Evolutionary conservation across 306 rosid species (phyloP), one percentile per base, ranked within the genome.

Genomic region (Gastrolobium villosum): DNA sequence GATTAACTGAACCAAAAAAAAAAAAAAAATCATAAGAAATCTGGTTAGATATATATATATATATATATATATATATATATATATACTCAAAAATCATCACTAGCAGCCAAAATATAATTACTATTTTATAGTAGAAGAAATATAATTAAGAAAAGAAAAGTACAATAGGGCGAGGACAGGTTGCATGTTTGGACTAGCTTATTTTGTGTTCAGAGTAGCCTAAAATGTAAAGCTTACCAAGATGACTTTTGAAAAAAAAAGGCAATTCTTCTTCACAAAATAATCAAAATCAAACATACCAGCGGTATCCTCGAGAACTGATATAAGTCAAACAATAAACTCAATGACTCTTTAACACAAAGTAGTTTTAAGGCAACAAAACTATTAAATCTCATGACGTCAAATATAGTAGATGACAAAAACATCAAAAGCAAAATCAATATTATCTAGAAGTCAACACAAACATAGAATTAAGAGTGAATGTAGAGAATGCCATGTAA

Each of bases 361-460:
- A 39, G 52, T 14, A 41, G 34, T 20, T n/a, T 15, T 62, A 34
- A 65, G 36, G 43, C 70, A 73, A 62, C 72, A 50, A 66, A 64
- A 69, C 50, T 54, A 30, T 32, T 41, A 28, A 53, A 39, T 52
- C n/a, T 43, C 40, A 55, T 45, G 72, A 65, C 41, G 70, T 53
- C 65, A 56, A 57, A 44, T 45, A 56, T 52, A 2, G 10, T 7
- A 83, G 45, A 72, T 20, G 62, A 50, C 69, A 68, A 70, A 34
- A 14, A 50, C 65, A 72, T 15, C 32, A 40, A 20, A 45, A 56
- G 70, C 2, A 56, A 65, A 74, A 37, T 20, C 65, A 30, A 70
- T 36, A 68, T 81, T 81, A 69, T 52, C 36, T 54, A 68, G 13
- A 50, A 68, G 41, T 62, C 37, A 56, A 65, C 48, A 62, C 8